Conservation (phyloP, 2,329 filamentous ascomycete genomes). For the Cladophialophora bantiana region DNA sequence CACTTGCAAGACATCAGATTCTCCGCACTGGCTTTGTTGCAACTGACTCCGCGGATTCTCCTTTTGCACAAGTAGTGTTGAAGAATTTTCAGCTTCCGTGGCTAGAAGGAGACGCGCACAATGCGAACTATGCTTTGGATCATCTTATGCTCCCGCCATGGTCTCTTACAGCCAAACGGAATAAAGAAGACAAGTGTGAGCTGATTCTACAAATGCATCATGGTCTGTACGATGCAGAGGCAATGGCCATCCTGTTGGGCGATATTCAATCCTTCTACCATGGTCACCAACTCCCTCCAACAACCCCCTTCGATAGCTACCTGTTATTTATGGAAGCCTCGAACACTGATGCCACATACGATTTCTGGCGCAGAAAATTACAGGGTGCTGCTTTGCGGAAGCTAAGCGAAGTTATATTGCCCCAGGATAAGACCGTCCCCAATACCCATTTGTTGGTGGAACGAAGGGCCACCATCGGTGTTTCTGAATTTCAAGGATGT, state of each 20-base stretch:
- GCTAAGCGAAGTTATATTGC: conserved; percentile 24
- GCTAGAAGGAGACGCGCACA: conserved; percentile 38
- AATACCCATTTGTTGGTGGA: neutral
- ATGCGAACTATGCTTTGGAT: conserved; percentile 1
- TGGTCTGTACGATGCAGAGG: conserved; percentile 84
- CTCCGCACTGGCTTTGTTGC: conserved; percentile 77
- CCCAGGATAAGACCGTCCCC: conserved; percentile 2
- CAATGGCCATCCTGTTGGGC: conserved; percentile 71
- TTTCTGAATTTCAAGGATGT: conserved; percentile 40
- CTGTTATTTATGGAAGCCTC: conserved; percentile 64
- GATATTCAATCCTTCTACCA: conserved; percentile 71
- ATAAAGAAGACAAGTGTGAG: neutral
- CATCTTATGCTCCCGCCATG: conserved; percentile 36
- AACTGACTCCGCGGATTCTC: conserved; percentile 65
- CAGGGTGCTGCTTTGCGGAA: conserved; percentile 40
- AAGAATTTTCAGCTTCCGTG: conserved; percentile 54
- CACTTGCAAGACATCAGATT: conserved; percentile 74
- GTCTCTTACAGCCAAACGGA: conserved; percentile 19
- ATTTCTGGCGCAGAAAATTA: conserved; percentile 70
- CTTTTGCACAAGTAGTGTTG: conserved; percentile 77
- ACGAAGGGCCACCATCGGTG: conserved; percentile 8
- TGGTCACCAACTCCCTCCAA: conserved; percentile 55
- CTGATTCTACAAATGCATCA: conserved; percentile 72
- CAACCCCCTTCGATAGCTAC: conserved; percentile 69
- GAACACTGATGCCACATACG: conserved; percentile 58